Evolutionary conservation across 345 rosid species (phyloP).

Genomic region (Theobroma cacao): DNA sequence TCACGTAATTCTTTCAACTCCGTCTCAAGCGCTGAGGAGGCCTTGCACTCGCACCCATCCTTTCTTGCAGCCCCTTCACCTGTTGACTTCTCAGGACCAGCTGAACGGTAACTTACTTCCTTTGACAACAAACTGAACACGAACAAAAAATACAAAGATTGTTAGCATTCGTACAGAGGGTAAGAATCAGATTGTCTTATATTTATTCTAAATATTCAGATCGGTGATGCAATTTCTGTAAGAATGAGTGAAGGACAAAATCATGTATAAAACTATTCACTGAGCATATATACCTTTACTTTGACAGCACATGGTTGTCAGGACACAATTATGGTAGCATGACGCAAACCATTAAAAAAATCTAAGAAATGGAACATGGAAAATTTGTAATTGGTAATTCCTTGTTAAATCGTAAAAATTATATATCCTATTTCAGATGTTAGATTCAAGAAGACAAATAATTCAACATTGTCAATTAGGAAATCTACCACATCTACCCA

Average conservation of each 20-base stretch:
- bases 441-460: background rate
- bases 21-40: constrained; percentile 23
- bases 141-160: background rate
- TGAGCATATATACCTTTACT: no score
- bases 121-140: constrained; percentile 34
- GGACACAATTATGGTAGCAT: background rate
- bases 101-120: constrained; percentile 10
- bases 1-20: constrained; percentile 52
- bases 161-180: background rate
- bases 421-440: background rate
- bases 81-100: constrained; percentile 6
- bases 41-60: background rate
- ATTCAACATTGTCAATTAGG: background rate
- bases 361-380: background rate
- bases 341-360: background rate
- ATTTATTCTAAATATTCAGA: background rate
- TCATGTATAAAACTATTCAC: background rate
- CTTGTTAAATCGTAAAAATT: background rate
- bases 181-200: background rate
- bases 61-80: background rate
- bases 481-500: constrained; percentile 7
- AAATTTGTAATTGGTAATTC: background rate
- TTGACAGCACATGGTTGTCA: background rate
- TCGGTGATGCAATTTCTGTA: background rate
- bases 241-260: background rate